Conservation (phyloP, 441 rosid genomes). For the Manihot esculenta region DNA sequence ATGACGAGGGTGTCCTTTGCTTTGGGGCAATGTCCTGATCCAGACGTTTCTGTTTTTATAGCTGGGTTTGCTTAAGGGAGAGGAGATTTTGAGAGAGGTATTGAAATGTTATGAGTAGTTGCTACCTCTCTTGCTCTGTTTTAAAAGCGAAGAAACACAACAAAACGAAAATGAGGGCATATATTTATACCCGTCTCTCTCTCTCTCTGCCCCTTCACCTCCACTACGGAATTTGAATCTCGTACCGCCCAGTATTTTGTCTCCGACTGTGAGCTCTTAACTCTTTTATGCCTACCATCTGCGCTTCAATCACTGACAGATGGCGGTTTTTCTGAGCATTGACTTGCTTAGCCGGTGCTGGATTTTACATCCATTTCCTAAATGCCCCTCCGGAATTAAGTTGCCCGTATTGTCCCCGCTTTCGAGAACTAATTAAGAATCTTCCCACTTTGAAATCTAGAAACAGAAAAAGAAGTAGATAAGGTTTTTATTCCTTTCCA, state of each 20-base stretch:
- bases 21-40: constrained; percentile 19
- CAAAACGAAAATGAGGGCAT: background rate
- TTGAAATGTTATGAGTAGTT: constrained; percentile 20
- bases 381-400: background rate
- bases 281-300: constrained; percentile 21
- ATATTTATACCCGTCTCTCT: too few species aligned
- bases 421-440: too few species aligned
- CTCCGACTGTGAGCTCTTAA: background rate
- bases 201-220: constrained; percentile 13
- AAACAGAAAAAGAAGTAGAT: too few species aligned
- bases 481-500: too few species aligned
- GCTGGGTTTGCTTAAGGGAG: constrained; percentile 18
- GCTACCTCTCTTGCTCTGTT: constrained; percentile 34
- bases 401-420: background rate
- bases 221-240: constrained; percentile 27
- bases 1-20: constrained; percentile 30
- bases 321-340: constrained; percentile 17
- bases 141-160: constrained; percentile 35
- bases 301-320: constrained; percentile 22
- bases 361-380: background rate
- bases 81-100: constrained; percentile 5
- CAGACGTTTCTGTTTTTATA: constrained; percentile 27
- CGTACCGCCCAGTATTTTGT: constrained; percentile 24
- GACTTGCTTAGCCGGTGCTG: constrained; percentile 10
- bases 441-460: too few species aligned